phyloP scores from a whole-genome alignment of 2,329 filamentous ascomycete genomes.

The Clonostachys chloroleuca region DNA sequence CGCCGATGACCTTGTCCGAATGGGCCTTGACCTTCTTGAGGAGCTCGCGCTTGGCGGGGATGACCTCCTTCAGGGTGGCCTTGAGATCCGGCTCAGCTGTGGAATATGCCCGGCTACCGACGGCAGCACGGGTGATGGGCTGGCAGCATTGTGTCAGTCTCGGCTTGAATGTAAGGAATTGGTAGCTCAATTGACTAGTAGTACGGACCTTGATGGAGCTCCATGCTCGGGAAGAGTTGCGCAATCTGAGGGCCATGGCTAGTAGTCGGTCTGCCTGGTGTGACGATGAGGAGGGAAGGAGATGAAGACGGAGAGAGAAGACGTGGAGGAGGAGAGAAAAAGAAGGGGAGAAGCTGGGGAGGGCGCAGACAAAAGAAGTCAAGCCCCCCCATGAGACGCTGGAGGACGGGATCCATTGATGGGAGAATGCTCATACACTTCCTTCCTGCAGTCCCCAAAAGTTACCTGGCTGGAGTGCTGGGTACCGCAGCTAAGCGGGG shows the following conservation, averaged over 20 bases:
- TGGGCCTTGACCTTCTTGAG: constrained; percentile 91
- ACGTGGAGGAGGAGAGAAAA: not conserved
- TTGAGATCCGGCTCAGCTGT: constrained; percentile 87
- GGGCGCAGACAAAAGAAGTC: no score
- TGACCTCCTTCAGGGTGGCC: constrained; percentile 73
- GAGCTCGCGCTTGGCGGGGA: constrained; percentile 90
- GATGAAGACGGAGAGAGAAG: not conserved
- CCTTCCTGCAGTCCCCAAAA: no score
- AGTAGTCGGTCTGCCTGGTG: not conserved
- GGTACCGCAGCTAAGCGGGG: not conserved
- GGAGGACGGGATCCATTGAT: no score
- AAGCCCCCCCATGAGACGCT: no score
- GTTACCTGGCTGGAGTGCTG: not conserved
- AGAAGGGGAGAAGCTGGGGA: no score
- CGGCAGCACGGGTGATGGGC: constrained; percentile 21
- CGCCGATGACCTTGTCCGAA: constrained; percentile 76
- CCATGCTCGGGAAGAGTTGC: constrained; percentile 57
- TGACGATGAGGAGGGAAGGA: constrained; percentile 1
- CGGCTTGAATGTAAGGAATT: not conserved
- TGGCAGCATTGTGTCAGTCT: constrained; percentile 5
- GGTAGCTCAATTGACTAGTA: not conserved
- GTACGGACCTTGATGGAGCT: constrained; percentile 57
- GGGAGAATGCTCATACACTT: no score
- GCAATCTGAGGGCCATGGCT: constrained; percentile 61
- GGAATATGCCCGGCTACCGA: constrained; percentile 56